Evolutionary conservation across 139 green algal genomes (phyloP), one percentile per base, ranked within the genome.

Genomic region (Chlorella sp.): DNA sequence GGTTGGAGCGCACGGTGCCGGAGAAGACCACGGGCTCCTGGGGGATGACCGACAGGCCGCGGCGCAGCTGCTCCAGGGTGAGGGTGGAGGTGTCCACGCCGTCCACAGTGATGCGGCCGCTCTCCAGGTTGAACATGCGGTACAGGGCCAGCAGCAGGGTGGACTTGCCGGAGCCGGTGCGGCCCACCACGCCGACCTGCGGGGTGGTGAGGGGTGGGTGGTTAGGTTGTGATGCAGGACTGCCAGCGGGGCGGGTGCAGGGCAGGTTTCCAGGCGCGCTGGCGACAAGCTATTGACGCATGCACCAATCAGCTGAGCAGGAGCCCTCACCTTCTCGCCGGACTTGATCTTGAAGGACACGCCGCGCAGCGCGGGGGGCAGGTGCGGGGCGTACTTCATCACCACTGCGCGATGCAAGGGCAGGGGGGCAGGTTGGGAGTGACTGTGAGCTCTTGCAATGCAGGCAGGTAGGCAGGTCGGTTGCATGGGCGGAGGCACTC

Each of bases 21-120:
- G 86, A 93, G 88, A 99, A 99, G 74, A 99, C 94, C 41, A 98
- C 92, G 1, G 97, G 96, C 60, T 98, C 97, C 92, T 93, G 91
- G 20, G 91, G 91, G 55, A 95, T 91, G 28, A 97, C 81, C 3
- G 93, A 89, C 38, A 97, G 87, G 13, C 87, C 56, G 39, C 84
- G 88, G 68, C 94, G 91, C 62, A 97, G 88, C 26, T 93, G 76
- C 13, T 89, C 39, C 65, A 97, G 86, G 55, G 93, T 93, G n/a
- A 99, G 92, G 44, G 85, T 88, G 20, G 74, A 44, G 32, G 95
- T 94, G 86, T 99, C 94, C n/a, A 98, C 41, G 36, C 91, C 95
- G 87, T 99, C 97, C 75, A 99, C 94, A 28, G 89, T 57, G 74
- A 99, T 94, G 36, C 36, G 60, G 26, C 97, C 97, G 4, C 78